A percentile compares a stretch with the other conserved stretches of the same genome.
These are phyloP conservation scores for Puya raimondii DNA, from an alignment of 176 grass and related monocot genomes.

Conservation along the genomic window DNA sequence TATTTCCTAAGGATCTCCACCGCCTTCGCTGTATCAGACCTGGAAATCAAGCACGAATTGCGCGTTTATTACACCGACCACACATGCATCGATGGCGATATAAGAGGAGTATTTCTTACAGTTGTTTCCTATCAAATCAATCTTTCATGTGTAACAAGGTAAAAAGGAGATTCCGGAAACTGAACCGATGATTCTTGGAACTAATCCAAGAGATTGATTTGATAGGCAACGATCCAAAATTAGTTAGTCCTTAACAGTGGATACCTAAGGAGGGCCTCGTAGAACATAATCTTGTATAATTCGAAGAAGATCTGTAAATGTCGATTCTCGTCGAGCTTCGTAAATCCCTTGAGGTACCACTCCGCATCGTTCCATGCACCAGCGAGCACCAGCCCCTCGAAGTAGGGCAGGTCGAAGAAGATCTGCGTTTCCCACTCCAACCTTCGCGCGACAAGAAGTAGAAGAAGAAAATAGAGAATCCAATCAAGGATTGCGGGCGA, in stretches of 20 bases:
- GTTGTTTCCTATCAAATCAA: too few relatives aligned
- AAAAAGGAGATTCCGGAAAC: too few relatives aligned
- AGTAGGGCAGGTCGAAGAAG: slow-evolving; percentile 27
- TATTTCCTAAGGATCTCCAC: slow-evolving; percentile 21
- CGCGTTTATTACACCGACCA: too few relatives aligned
- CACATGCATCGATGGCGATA: too few relatives aligned
- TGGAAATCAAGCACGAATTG: too few relatives aligned
- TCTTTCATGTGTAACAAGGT: too few relatives aligned
- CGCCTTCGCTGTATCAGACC: slow-evolving; percentile 23
- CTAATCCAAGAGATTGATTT: too few relatives aligned
- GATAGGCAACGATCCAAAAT: too few relatives aligned
- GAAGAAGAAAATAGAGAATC: neutral
- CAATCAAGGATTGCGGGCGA: too few relatives aligned
- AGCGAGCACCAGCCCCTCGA: slow-evolving; percentile 19
- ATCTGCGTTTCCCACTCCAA: slow-evolving; percentile 25
- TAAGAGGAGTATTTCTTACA: too few relatives aligned
- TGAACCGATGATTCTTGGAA: too few relatives aligned
- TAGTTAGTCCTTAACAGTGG: too few relatives aligned
- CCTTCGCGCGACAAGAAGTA: neutral
- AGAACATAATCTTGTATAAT: slow-evolving; percentile 25
- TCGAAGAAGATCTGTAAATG: slow-evolving; percentile 21
- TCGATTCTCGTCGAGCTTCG: slow-evolving; percentile 17
- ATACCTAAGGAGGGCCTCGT: slow-evolving; percentile 19
- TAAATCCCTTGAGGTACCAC: slow-evolving; percentile 24
- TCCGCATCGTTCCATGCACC: slow-evolving; percentile 21